Evolutionary conservation across 2,329 filamentous ascomycete genomes (phyloP), one percentile per base, ranked within the genome.

Genomic region (Phoma herbarum): DNA sequence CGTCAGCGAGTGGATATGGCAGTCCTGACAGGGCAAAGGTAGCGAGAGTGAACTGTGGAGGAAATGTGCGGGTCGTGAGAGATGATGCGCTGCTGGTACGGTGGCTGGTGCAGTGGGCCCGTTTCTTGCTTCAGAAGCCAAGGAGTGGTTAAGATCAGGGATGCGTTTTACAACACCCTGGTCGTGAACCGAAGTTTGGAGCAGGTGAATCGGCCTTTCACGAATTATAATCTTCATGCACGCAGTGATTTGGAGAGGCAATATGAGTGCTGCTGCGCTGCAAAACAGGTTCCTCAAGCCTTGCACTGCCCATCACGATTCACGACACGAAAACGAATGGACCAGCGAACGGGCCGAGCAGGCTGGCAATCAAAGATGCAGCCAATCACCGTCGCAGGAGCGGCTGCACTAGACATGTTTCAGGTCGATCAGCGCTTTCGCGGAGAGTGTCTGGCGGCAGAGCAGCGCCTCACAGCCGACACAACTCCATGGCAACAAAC

Each of bases 141-240:
- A 50, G 56, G 54, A 56, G 52, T 37, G 59, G 64, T 58, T 52
- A 44, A 33, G 51, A 23, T 63, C 61, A 65, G 64, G 64, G 62
- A 60, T 58, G 23, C 57, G 52, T 51, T 50, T 54, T 61, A 63
- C 63, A 65, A 64, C 64, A 63, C 52, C 62, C 60, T 58, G 53
- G 60, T 53, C 67, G 48, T 52, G 59, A 58, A 54, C 66, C 62
- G 59, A 57, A 20, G 16, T 22, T 18, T 25, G 44, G 20, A 16
- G 10, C 25, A 7, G 33, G 14, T 25, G 43, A 28, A 29, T 28
- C 25, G 16, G 23, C n/a, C 25, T 42, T 47, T 22, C 22, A 8
- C 33, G 4, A 23, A 9, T 23, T 1, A 6, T 22, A 6, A 4
- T 25, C 14, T 41, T 41, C 11, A 20, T 14, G 37, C 37, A 41